Percentiles rank a stretch among this genome's conserved stretches.
These are phyloP conservation scores for Oidiodendron maius DNA, from an alignment of 495 filamentous ascomycete genomes.

Conservation along the genomic window DNA sequence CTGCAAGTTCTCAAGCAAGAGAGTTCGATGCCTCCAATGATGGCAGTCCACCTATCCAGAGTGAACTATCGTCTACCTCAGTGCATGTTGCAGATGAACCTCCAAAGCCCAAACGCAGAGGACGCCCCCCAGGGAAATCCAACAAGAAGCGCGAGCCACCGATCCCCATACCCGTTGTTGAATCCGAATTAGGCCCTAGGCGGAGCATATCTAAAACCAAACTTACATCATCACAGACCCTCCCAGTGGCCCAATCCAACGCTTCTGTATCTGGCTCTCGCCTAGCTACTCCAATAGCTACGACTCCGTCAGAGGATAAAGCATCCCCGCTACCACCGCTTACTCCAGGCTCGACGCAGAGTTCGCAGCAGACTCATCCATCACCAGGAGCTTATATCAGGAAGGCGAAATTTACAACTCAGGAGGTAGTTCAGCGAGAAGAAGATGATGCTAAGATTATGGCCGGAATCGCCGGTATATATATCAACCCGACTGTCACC, in stretches of 20 bases:
- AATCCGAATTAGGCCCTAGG: background rate
- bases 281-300: background rate
- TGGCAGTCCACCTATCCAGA: background rate
- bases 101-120: background rate
- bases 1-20: background rate
- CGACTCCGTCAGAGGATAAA: background rate
- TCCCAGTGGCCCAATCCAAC: too few relatives aligned
- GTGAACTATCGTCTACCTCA: background rate
- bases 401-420: background rate
- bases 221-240: too few relatives aligned
- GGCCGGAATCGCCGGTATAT: slow-evolving; percentile 11
- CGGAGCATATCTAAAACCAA: too few relatives aligned
- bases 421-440: slow-evolving; percentile 1
- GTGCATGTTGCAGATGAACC: too few relatives aligned
- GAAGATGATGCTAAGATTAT: background rate
- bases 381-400: background rate
- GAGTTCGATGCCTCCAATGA: background rate
- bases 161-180: background rate
- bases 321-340: background rate
- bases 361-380: background rate
- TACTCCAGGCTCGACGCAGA: background rate
- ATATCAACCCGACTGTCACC: slow-evolving; percentile 10
- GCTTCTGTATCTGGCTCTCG: background rate
- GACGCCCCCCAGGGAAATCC: background rate
- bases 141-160: background rate